Percentiles rank a stretch among this genome's conserved stretches.
phyloP scores from a whole-genome alignment of 805 yeast species.

The Phaffomyces antillensis region DNA sequence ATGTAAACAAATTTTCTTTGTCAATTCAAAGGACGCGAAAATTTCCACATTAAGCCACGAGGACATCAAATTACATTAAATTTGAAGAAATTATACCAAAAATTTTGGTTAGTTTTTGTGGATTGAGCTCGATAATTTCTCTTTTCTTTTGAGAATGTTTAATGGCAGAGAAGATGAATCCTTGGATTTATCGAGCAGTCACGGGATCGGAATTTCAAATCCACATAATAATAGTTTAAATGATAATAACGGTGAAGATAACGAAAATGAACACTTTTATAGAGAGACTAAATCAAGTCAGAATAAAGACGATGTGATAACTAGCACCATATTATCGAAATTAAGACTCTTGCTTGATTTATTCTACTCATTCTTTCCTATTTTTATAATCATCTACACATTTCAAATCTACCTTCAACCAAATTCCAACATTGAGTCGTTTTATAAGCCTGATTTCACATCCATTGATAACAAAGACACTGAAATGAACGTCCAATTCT shows the following conservation, averaged over 20 bases:
- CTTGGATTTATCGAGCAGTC: too few relatives aligned
- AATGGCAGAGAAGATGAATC: too few relatives aligned
- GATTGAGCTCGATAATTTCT: too few relatives aligned
- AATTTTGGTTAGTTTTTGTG: too few relatives aligned
- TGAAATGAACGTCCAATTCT: slow-evolving; percentile 48
- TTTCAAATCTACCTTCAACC: neutral
- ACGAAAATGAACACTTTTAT: too few relatives aligned
- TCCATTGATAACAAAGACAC: slow-evolving; percentile 19
- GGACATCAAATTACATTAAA: neutral
- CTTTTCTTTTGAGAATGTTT: too few relatives aligned
- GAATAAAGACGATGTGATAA: neutral
- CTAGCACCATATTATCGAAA: neutral
- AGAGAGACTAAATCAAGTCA: neutral
- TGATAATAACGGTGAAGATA: too few relatives aligned
- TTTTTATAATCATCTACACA: neutral
- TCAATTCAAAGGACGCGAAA: neutral
- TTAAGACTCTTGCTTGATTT: neutral
- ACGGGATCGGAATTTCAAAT: too few relatives aligned
- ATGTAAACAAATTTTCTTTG: neutral
- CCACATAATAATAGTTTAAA: too few relatives aligned
- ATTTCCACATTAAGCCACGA: neutral
- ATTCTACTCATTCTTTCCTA: slow-evolving; percentile 1
- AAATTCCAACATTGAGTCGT: neutral
- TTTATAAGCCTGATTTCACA: slow-evolving; percentile 29
- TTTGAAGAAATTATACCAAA: neutral